Evolutionary conservation across 352 stramenopile species (phyloP).

Genomic region (Phytophthora crassamura): DNA sequence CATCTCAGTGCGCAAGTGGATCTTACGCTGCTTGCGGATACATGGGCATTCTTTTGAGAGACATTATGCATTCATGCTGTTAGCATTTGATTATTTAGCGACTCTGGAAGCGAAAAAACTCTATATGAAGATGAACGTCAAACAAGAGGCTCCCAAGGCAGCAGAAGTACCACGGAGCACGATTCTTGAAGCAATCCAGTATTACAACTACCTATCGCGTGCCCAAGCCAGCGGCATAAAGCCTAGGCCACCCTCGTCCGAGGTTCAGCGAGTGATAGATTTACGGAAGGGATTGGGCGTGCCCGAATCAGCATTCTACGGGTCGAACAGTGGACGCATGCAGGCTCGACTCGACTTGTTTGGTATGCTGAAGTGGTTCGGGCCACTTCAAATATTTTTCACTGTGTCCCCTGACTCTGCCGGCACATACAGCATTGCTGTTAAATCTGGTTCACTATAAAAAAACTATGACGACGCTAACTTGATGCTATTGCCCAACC

Average conservation of each 20-base stretch:
- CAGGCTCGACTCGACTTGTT: constrained; percentile 28
- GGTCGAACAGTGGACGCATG: constrained; percentile 20
- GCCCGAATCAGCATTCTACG: constrained; percentile 21
- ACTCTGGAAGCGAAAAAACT: constrained; percentile 10
- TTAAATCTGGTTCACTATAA: not conserved
- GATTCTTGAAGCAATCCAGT: constrained; percentile 9
- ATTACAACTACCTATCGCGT: not conserved
- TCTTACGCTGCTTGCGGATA: constrained; percentile 12
- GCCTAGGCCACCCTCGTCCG: not conserved
- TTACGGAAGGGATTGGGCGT: constrained; percentile 18
- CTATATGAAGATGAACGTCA: constrained; percentile 27
- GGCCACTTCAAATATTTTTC: constrained; percentile 32
- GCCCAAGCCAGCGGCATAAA: not conserved
- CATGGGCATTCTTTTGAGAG: constrained; percentile 21
- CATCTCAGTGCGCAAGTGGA: constrained; percentile 20
- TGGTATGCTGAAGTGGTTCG: constrained; percentile 24
- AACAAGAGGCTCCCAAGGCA: not conserved
- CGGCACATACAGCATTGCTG: constrained; percentile 1
- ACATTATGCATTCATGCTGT: constrained; percentile 27
- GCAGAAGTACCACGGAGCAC: not conserved
- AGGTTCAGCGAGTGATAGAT: constrained; percentile 16
- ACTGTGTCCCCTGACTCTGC: constrained; percentile 33
- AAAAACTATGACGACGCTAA: not conserved
- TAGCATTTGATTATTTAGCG: constrained; percentile 27
- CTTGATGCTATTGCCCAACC: constrained; percentile 1